Evolutionary conservation across 805 yeast genomes (phyloP).

Genomic region (Wickerhamiella dianesei): DNA sequence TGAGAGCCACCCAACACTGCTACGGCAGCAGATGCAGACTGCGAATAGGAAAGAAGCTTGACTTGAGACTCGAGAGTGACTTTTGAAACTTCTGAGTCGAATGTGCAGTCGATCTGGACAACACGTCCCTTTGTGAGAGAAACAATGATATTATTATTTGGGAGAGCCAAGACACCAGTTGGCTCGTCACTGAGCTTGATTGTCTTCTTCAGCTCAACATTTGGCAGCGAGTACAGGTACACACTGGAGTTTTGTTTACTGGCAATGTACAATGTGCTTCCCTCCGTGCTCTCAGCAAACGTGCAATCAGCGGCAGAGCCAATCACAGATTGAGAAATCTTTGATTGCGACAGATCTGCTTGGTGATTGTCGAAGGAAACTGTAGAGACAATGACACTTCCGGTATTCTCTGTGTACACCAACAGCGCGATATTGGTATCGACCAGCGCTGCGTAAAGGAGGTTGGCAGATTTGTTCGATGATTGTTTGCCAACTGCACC

Average conservation of each 20-base stretch:
- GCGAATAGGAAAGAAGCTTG: slow-evolving; percentile 10
- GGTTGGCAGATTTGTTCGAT: background rate
- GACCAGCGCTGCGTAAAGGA: slow-evolving; percentile 4
- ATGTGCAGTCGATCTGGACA: slow-evolving; percentile 15
- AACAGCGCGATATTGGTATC: slow-evolving; percentile 2
- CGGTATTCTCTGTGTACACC: background rate
- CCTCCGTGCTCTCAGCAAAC: background rate
- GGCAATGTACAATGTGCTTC: background rate
- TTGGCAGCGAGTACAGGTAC: slow-evolving; percentile 6
- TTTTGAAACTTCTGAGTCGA: slow-evolving; percentile 10
- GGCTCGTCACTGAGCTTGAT: slow-evolving; percentile 9
- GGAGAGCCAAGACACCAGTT: slow-evolving; percentile 11
- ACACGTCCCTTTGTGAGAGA: slow-evolving; percentile 4
- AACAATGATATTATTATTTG: slow-evolving; percentile 11
- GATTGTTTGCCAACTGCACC: slow-evolving; percentile 1
- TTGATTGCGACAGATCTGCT: background rate
- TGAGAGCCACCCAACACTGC: slow-evolving; percentile 6
- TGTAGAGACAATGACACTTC: background rate
- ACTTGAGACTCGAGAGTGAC: background rate
- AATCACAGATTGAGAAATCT: background rate
- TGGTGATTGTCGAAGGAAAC: slow-evolving; percentile 1
- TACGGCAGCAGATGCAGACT: slow-evolving; percentile 7
- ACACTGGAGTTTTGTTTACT: background rate
- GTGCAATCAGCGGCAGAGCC: background rate
- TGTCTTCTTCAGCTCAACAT: background rate